Conservation (phyloP, 352 stramenopile species). For the Phytophthora litchii region DNA sequence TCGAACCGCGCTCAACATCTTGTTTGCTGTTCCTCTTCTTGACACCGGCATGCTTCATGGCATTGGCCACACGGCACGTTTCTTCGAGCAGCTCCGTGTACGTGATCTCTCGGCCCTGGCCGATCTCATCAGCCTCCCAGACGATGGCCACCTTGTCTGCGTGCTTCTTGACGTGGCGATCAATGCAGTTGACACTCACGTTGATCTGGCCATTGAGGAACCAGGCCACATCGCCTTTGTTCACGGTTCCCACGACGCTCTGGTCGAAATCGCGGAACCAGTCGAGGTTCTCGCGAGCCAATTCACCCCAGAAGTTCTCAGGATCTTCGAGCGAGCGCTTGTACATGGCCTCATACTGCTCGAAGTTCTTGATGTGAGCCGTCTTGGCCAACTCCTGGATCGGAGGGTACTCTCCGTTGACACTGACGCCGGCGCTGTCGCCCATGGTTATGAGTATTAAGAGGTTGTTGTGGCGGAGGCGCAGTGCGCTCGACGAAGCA, state of each 20-base stretch:
- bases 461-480: neutral
- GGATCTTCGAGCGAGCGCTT: conserved; percentile 89
- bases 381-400: conserved; percentile 48
- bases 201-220: conserved; percentile 97
- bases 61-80: conserved; percentile 94
- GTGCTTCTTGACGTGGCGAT: conserved; percentile 89
- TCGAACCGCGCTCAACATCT: no score
- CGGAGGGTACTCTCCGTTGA: conserved; percentile 32
- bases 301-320: conserved; percentile 91
- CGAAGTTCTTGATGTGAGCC: conserved; percentile 74
- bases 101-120: conserved; percentile 67
- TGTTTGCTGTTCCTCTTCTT: conserved; percentile 96
- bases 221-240: conserved; percentile 92
- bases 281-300: conserved; percentile 88
- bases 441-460: conserved; percentile 19
- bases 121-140: conserved; percentile 97
- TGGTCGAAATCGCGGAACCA: conserved; percentile 96
- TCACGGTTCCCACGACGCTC: conserved; percentile 84
- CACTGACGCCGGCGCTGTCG: conserved; percentile 34
- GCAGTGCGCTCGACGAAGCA: conserved; percentile 16
- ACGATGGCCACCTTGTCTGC: conserved; percentile 95
- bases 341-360: conserved; percentile 88
- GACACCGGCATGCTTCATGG: conserved; percentile 91
- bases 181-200: conserved; percentile 94
- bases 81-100: conserved; percentile 56